Percentiles rank a stretch among this genome's conserved stretches.
These are phyloP conservation scores for Venturia aucupariae DNA, from an alignment of 2,329 filamentous ascomycete species.

Conservation along the genomic window DNA sequence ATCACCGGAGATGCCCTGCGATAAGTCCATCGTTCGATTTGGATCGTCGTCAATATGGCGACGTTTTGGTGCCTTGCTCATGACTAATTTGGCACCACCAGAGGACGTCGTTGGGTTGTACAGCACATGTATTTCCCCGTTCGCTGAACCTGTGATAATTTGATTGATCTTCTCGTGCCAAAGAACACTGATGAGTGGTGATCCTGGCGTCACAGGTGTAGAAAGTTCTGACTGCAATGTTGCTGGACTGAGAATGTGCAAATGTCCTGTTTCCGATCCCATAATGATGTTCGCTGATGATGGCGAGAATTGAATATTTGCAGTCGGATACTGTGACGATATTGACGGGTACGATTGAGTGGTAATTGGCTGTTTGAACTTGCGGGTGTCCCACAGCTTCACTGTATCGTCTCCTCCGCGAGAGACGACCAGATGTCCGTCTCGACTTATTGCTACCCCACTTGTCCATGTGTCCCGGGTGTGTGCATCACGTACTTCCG, in stretches of 20 bases:
- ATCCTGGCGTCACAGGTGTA: constrained; percentile 79
- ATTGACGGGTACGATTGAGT: constrained; percentile 72
- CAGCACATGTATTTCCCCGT: constrained; percentile 79
- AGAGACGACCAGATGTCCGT: constrained; percentile 84
- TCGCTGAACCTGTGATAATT: constrained; percentile 87
- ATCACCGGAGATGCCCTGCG: constrained; percentile 73
- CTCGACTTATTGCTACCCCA: constrained; percentile 80
- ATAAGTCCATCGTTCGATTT: constrained; percentile 73
- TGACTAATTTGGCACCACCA: constrained; percentile 75
- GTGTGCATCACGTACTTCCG: constrained; percentile 79
- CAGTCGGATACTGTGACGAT: constrained; percentile 72
- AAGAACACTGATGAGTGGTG: constrained; percentile 70
- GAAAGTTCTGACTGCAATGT: constrained; percentile 78
- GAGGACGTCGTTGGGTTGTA: constrained; percentile 79
- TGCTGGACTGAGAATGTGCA: constrained; percentile 89
- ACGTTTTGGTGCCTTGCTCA: constrained; percentile 89
- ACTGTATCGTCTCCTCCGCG: constrained; percentile 85
- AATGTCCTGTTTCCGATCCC: constrained; percentile 73
- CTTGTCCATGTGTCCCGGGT: constrained; percentile 79
- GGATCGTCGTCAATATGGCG: constrained; percentile 93
- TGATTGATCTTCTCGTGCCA: constrained; percentile 97
- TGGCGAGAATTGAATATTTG: constrained; percentile 83
- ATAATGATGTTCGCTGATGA: constrained; percentile 78
- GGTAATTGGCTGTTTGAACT: constrained; percentile 84
- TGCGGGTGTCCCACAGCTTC: constrained; percentile 94